A percentile compares a stretch with the other conserved stretches of the same genome.
Conservation (phyloP, 495 filamentous ascomycete genomes). For the Platismatia glauca region DNA sequence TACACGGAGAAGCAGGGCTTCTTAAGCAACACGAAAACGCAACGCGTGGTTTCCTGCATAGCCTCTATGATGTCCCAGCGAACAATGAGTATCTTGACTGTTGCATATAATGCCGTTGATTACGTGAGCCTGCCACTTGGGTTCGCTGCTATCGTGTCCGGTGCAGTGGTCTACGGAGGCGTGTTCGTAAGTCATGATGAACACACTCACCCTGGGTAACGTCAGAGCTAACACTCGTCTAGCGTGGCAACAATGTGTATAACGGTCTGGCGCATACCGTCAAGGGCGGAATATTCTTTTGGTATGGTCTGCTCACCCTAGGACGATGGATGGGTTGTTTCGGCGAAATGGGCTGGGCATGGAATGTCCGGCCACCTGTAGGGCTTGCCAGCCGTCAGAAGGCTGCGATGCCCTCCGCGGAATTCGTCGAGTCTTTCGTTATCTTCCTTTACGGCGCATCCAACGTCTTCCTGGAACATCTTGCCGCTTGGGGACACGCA, state of each 20-base stretch:
- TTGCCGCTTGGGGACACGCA: slow-evolving; percentile 55
- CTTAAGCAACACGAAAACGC: slow-evolving; percentile 37
- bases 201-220: neutral
- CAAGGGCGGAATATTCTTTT: slow-evolving; percentile 96
- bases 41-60: slow-evolving; percentile 40
- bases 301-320: slow-evolving; percentile 82
- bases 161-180: slow-evolving; percentile 60
- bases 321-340: slow-evolving; percentile 89
- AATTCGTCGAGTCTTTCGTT: slow-evolving; percentile 79
- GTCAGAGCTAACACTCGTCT: slow-evolving; percentile 17
- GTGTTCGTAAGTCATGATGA: slow-evolving; percentile 48
- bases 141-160: slow-evolving; percentile 53
- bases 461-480: slow-evolving; percentile 90
- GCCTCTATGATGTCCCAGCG: slow-evolving; percentile 53
- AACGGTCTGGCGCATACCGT: slow-evolving; percentile 89
- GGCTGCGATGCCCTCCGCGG: slow-evolving; percentile 63
- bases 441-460: slow-evolving; percentile 84
- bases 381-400: slow-evolving; percentile 49
- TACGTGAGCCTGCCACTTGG: slow-evolving; percentile 55
- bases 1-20: slow-evolving; percentile 38
- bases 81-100: slow-evolving; percentile 46
- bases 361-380: slow-evolving; percentile 67
- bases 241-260: slow-evolving; percentile 58
- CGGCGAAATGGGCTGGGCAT: slow-evolving; percentile 88
- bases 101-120: slow-evolving; percentile 53